Evolutionary conservation across 495 filamentous ascomycete genomes (phyloP).

Genomic region (Penicillium alfredii): DNA sequence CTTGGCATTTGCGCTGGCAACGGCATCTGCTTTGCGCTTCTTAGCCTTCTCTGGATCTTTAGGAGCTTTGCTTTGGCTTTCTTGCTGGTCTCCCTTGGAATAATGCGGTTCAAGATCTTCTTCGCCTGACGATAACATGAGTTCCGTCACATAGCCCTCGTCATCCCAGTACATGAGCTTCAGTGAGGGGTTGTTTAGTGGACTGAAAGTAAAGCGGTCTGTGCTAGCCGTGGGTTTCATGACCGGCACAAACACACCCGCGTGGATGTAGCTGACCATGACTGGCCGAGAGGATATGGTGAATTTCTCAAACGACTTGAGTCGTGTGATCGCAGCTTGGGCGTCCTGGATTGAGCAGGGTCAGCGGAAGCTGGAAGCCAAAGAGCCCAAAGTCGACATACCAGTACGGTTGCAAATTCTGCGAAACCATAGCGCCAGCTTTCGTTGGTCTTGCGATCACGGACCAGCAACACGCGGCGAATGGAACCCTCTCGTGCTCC

Average conservation of each 20-base stretch:
- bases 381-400: constrained; percentile 18
- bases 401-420: constrained; percentile 66
- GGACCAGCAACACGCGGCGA: constrained; percentile 70
- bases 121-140: constrained; percentile 52
- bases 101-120: constrained; percentile 18
- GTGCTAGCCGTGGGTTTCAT: constrained; percentile 50
- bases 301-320: constrained; percentile 71
- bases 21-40: constrained; percentile 59
- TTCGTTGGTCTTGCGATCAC: constrained; percentile 66
- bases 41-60: constrained; percentile 60
- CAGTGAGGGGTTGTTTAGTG: constrained; percentile 61
- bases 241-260: constrained; percentile 80
- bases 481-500: constrained; percentile 74
- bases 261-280: constrained; percentile 71
- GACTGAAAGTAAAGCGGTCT: constrained; percentile 63
- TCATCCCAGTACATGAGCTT: constrained; percentile 83
- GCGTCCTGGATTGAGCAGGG: constrained; percentile 56
- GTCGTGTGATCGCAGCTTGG: constrained; percentile 66
- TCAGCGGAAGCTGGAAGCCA: constrained; percentile 3
- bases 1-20: constrained; percentile 37
- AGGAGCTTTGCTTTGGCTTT: constrained; percentile 28
- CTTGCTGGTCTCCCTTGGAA: constrained; percentile 33
- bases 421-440: constrained; percentile 88
- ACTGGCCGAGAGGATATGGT: constrained; percentile 78
- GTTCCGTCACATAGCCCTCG: constrained; percentile 64